Evolutionary conservation across 257 asterid genomes (phyloP).

Genomic region (Solanum sejunctum): DNA sequence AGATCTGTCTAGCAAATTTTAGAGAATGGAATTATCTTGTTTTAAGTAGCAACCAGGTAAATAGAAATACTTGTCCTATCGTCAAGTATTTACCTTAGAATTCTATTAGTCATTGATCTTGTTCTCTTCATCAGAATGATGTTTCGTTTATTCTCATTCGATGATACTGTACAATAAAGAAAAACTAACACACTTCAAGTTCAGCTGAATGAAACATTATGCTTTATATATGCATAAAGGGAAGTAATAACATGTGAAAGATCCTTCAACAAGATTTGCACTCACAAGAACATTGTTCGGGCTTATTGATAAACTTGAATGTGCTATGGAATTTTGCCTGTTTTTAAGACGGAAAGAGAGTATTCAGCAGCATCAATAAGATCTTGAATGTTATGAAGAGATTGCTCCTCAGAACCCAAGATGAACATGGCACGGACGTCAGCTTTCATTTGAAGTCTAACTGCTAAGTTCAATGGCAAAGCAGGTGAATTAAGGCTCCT

Average conservation of each 20-base stretch:
- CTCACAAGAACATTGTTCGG: background rate
- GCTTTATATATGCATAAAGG: background rate
- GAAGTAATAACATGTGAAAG: background rate
- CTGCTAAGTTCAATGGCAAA: slow-evolving; percentile 62
- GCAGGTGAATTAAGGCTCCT: slow-evolving; percentile 75
- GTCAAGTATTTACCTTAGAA: background rate
- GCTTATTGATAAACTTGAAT: slow-evolving; percentile 11
- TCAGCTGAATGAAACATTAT: background rate
- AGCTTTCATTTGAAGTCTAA: slow-evolving; percentile 61
- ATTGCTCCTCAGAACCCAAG: slow-evolving; percentile 68
- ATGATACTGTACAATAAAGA: background rate
- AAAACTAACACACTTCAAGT: background rate
- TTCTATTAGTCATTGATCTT: background rate
- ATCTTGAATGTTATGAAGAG: slow-evolving; percentile 73
- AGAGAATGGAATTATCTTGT: background rate
- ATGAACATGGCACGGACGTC: slow-evolving; percentile 66
- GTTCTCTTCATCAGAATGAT: background rate
- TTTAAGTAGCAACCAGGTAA: background rate
- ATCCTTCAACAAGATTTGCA: background rate
- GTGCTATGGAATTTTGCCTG: slow-evolving; percentile 60
- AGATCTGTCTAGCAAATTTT: background rate
- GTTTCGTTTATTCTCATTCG: background rate
- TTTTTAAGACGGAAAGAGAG: slow-evolving; percentile 50
- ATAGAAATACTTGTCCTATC: background rate
- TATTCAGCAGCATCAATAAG: slow-evolving; percentile 76